phyloP scores from a whole-genome alignment of 306 rosid genomes.

The Vigna hirtella region DNA sequence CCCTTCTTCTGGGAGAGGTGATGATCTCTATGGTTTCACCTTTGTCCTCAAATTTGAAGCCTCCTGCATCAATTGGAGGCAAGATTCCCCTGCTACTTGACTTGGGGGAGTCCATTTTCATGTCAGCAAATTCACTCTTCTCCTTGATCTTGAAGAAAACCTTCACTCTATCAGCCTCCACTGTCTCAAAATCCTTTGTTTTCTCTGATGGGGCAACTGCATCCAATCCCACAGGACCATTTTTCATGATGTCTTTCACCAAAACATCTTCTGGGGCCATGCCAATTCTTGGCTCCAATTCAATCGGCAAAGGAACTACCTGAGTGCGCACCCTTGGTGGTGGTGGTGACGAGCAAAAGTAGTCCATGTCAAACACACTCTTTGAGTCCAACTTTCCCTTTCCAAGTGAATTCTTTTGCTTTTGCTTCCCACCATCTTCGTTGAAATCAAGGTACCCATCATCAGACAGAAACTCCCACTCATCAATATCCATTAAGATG shows the following conservation, averaged over 20 bases:
- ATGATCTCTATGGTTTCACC: conserved; percentile 49
- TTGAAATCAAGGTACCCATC: conserved; percentile 67
- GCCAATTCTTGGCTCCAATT: conserved; percentile 45
- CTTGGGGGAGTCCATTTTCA: conserved; percentile 79
- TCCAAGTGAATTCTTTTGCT: conserved; percentile 33
- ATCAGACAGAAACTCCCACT: conserved; percentile 82
- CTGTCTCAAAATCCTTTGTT: conserved; percentile 2
- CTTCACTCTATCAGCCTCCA: conserved; percentile 60
- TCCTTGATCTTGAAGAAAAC: conserved; percentile 81
- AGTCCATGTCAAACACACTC: conserved; percentile 56
- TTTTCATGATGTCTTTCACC: conserved; percentile 32
- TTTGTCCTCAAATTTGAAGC: conserved; percentile 53
- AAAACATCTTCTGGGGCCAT: conserved; percentile 40
- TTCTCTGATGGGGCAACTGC: conserved; percentile 34
- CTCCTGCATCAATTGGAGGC: conserved; percentile 34
- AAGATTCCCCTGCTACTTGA: conserved; percentile 46
- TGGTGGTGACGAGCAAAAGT: conserved; percentile 65
- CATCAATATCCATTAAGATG: conserved; percentile 71
- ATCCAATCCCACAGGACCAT: not conserved
- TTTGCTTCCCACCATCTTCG: conserved; percentile 46
- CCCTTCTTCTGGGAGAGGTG: conserved; percentile 62
- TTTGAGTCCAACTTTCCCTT: conserved; percentile 49
- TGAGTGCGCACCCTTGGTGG: conserved; percentile 48
- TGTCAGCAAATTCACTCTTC: conserved; percentile 77
- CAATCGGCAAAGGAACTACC: conserved; percentile 55